Evolutionary conservation across 495 filamentous ascomycete species (phyloP), one percentile per base, ranked within the genome.

Genomic region (Pseudomonodictys pantanalensis): DNA sequence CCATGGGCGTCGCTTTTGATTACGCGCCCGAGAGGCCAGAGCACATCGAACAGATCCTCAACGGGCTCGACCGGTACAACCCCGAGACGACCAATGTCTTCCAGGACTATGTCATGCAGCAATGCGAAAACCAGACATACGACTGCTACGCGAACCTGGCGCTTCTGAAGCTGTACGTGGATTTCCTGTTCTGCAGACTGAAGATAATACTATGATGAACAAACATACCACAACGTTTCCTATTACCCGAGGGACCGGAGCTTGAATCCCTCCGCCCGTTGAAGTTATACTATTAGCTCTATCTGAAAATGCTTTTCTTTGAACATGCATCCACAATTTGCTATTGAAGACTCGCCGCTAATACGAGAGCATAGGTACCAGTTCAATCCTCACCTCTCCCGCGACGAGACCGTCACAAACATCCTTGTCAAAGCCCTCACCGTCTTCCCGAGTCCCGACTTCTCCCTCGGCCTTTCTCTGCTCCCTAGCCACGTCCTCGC

Each of bases 331-430:
- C n/a, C n/a, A n/a, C n/a, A n/a, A n/a, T n/a, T n/a, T n/a, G n/a
- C n/a, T n/a, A n/a, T n/a, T n/a, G n/a, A n/a, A n/a, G n/a, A n/a
- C n/a, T 44, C 15, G 33, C 48, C 24, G 50, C 24, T 55, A 24
- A 29, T 42, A 3, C 41, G 48, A 25, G 8, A 66, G 62, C 52
- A 55, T 67, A 98, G 95, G 58, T 99, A 97, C 84, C 95, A 99
- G 79, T 96, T 99, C 82, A 99, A 99, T 83, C 92, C 93, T 20
- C 91, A 97, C 82, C 91, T 96, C 66, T 85, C 91, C 75, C 91
- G 91, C 74, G 87, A 96, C 68, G 95, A 99, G 77, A 90, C 89
- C 68, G 90, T 91, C 71, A 97, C 95, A 80, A 97, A 97, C 81
- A 87, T 97, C 83, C 90, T 99, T 73, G 89, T 92, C 77, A 97